Base-by-base conservation (phyloP, 257 asterid genomes). In the Anisodus tanguticus region DNA sequence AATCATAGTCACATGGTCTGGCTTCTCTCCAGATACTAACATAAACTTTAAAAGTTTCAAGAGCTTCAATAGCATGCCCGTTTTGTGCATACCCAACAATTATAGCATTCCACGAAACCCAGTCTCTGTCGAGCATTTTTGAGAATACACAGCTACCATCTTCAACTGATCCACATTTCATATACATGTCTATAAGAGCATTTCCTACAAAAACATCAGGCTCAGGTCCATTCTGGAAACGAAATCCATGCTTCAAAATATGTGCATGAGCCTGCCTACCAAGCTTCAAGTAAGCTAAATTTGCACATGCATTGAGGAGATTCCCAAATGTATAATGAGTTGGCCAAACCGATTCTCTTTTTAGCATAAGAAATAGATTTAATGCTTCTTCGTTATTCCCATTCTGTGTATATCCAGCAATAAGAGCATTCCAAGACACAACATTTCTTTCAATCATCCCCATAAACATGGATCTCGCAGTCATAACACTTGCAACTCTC, bases 391-490 rank as follows among this genome's bases (percentile, higher is more conserved):
- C 85, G n/a, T 68, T 82, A 47, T 82, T 63, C 57, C 85, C 85
- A 3, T 82, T 82, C 53, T 82, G 85, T 57, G 80, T 82, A 37
- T 82, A 82, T 68, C 85, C 80, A 68, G 85, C 85, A 17, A 82
- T 82, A 68, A 82, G 85, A 58, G 85, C 69, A 68, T 82, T 82
- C 85, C 85, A 82, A 37, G 85, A 68, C 69, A 68, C 85, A 58
- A 82, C 80, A 82, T 82, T 82, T 80, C 79, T 82, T 82, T 82
- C 85, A 57, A 54, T 68, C 85, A 82, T 82, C 68, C 80, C 85
- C 63, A 4, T 9, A 68, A 82, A 82, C 85, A 82, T 41, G 2
- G 80, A 15, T 82, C 80, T 82, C 31, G 80, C 80, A 31, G 85
- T 60, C 57, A 54, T 68, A 80, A 82, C 85, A 82, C 85, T 67